Evolutionary conservation across 225 moss, liverwort and hornwort species (phyloP), one percentile per base, ranked within the genome.

Genomic region (Marchantia polymorpha): DNA sequence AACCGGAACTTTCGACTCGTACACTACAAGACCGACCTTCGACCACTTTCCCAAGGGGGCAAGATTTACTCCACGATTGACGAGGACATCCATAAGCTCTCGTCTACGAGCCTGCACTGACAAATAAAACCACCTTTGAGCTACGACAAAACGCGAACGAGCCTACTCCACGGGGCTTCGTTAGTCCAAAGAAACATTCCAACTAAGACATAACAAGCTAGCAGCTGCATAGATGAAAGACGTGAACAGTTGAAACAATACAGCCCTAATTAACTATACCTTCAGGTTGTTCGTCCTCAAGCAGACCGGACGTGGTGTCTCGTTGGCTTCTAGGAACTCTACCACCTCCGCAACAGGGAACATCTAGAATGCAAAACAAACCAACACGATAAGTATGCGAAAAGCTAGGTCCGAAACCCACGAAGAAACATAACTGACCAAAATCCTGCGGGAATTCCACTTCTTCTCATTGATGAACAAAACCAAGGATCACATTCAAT

Each of bases 31-130:
- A 51, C 99, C 99, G 76, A 99, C 96, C 87, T 99, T 99, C 3
- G 99, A 93, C 99, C 99, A 99, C 73, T 99, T 99, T 67, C 99
- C 99, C 72, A 99, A 88, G 3, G 99, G 95, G 59, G 95, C 95
- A 84, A 99, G 80, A 82, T 99, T 99, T 10, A 99, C 99, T 75
- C 99, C 99, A 87, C 99, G 91, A 78, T 95, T 95, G 67, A 99
- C 90, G 39, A 99, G 83, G 52, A 95, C 95, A 79, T 93, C 95
- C 8, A 93, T 92, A 80, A 99, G 84, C 54, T 99, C 99, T 66
- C 93, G 89, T 83, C 99, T 91, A 27, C 93, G 89, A 82, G 93
- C 91, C 96, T 96, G 87, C 66, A 84, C 46, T 75, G 29, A 58
- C 71, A 71, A 51, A n/a, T 71, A 10, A 19, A 22, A 50, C 2